Evolutionary conservation across 495 filamentous ascomycete genomes (phyloP), one percentile per base, ranked within the genome.

Genomic region (Xylaria palmicola): DNA sequence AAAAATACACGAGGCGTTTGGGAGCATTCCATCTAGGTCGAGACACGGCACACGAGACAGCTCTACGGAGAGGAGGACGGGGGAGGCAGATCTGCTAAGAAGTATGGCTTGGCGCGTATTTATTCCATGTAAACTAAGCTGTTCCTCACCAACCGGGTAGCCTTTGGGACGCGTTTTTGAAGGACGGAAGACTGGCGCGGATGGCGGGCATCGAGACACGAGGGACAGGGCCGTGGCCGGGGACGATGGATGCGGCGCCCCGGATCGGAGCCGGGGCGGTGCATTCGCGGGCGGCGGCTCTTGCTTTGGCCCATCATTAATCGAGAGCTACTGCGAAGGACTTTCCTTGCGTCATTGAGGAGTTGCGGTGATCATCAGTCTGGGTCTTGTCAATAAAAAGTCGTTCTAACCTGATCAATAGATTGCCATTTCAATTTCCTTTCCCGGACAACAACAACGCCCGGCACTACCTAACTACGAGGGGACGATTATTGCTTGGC

Each of bases 111-210:
- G 57, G 36, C 44, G 62, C 60, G 62, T 67, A 24, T 67, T 62
- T 50, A 64, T 67, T 59, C 48, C 61, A 57, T 71, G 69, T 71
- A 71, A 71, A 71, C 59, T 68, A 69, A 56, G 62, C 45, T 59
- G 50, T 56, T 60, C 60, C 62, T 58, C 62, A 54, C 43, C 61
- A 10, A 29, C 55, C 59, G 4, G 41, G 41, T 26, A 55, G 40
- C 40, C 44, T 63, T 55, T 41, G 48, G 58, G 48, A 50, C 53
- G 26, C 12, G 39, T 7, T 34, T 44, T 43, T 51, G 44, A 59
- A n/a, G 41, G 34, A 51, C 20, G 24, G 27, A 51, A 15, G 36
- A 37, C 24, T 20, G 6, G 17, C 43, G 15, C 43, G 15, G 44
- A 40, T 8, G 22, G 45, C 57, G 24, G 44, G 57, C 10, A 50